phyloP scores from a whole-genome alignment of 176 grass and related monocot species.

The Rhipidocladum racemiflorum region DNA sequence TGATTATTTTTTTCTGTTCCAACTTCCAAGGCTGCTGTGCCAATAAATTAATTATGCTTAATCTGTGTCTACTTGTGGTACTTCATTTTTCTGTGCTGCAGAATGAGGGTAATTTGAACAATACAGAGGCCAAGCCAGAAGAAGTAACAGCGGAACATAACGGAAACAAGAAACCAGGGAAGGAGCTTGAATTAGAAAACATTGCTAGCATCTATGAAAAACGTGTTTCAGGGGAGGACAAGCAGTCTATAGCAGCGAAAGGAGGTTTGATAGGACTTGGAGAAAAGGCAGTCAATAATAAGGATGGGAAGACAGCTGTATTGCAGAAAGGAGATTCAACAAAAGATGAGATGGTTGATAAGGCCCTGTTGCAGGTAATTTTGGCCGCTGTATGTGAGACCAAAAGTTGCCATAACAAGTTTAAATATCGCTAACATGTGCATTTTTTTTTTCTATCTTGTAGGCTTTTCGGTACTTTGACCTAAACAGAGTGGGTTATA shows the following conservation, averaged over 20 bases:
- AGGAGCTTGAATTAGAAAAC: slow-evolving; percentile 27
- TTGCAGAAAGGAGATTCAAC: slow-evolving; percentile 26
- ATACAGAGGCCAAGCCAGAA: slow-evolving; percentile 8
- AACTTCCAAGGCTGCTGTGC: background rate
- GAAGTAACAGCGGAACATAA: slow-evolving; percentile 22
- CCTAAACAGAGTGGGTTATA: slow-evolving; percentile 51
- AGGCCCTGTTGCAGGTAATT: slow-evolving; percentile 61
- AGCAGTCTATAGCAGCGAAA: background rate
- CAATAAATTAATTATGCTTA: background rate
- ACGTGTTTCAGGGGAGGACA: background rate
- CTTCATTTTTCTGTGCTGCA: background rate
- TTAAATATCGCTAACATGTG: slow-evolving; percentile 11
- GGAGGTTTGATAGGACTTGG: slow-evolving; percentile 6
- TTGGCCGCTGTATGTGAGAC: background rate
- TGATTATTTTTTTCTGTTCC: background rate
- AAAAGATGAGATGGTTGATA: slow-evolving; percentile 52
- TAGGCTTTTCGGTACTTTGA: slow-evolving; percentile 82
- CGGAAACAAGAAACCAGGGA: slow-evolving; percentile 28
- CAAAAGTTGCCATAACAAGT: background rate
- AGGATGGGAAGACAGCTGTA: slow-evolving; percentile 29
- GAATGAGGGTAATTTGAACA: slow-evolving; percentile 35
- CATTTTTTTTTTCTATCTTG: slow-evolving; percentile 6
- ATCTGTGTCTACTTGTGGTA: background rate
- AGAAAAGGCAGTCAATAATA: slow-evolving; percentile 37
- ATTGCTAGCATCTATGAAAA: slow-evolving; percentile 11